Conservation (phyloP, 768 basidiomycete genomes). For the Chalciporus piperatus region DNA sequence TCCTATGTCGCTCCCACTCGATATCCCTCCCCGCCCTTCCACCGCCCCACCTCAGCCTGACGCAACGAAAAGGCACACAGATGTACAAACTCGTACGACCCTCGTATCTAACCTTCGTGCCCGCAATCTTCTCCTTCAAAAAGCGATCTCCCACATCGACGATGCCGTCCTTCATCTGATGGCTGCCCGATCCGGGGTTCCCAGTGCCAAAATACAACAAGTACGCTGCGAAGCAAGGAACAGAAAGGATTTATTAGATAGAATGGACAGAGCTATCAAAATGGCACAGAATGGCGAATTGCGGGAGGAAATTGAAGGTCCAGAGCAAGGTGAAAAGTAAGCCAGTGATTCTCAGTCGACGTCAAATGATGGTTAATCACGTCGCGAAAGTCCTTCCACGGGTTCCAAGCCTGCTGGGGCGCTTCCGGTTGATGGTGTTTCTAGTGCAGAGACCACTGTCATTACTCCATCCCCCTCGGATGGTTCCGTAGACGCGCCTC, state of each 20-base stretch:
- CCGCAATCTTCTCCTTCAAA: constrained; percentile 30
- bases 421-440: neutral
- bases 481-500: constrained; percentile 12
- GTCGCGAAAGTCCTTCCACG: constrained; percentile 12
- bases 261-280: constrained; percentile 27
- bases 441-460: constrained; percentile 2
- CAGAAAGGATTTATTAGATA: constrained; percentile 31
- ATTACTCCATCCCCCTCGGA: constrained; percentile 3
- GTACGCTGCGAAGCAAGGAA: constrained; percentile 30
- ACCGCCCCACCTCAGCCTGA: constrained; percentile 27
- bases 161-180: constrained; percentile 29
- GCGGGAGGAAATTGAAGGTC: constrained; percentile 4
- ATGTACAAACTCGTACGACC: constrained; percentile 14
- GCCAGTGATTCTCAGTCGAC: constrained; percentile 1
- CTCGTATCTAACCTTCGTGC: constrained; percentile 30
- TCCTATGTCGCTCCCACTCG: constrained; percentile 10
- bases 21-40: constrained; percentile 24
- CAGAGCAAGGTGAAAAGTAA: constrained; percentile 14
- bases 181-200: constrained; percentile 32
- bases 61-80: constrained; percentile 8
- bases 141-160: constrained; percentile 31
- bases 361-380: constrained; percentile 6
- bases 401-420: neutral
- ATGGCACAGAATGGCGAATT: constrained; percentile 25
- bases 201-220: constrained; percentile 30